phyloP scores from a whole-genome alignment of 73 alveolate species.

The Paraurostyla sp. region DNA sequence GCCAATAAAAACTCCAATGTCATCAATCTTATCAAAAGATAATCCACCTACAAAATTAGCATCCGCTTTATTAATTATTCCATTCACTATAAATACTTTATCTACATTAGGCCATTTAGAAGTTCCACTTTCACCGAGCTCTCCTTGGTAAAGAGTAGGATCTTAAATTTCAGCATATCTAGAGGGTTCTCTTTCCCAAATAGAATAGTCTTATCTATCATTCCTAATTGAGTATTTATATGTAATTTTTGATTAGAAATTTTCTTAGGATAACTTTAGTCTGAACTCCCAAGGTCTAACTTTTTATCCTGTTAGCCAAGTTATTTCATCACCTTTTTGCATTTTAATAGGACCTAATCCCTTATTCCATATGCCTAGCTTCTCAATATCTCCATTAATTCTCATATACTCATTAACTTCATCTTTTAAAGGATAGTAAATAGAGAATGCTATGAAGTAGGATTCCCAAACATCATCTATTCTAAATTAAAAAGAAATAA shows the following conservation, averaged over 20 bases:
- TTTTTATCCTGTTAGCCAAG: slow-evolving; percentile 60
- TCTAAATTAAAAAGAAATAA: slow-evolving; percentile 11
- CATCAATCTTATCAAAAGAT: slow-evolving; percentile 76
- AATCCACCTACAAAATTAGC: slow-evolving; percentile 83
- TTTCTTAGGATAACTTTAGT: slow-evolving; percentile 33
- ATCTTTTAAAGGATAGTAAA: slow-evolving; percentile 64
- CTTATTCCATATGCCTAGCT: slow-evolving; percentile 67
- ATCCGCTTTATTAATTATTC: slow-evolving; percentile 71
- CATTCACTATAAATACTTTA: slow-evolving; percentile 68
- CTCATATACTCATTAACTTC: slow-evolving; percentile 55
- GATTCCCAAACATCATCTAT: slow-evolving; percentile 78
- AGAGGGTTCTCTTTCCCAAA: slow-evolving; percentile 90
- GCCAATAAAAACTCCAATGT: slow-evolving; percentile 76
- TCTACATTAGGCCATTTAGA: slow-evolving; percentile 58
- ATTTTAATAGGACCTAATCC: slow-evolving; percentile 61
- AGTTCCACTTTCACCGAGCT: slow-evolving; percentile 33
- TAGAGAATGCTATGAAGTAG: slow-evolving; percentile 44
- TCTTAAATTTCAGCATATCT: slow-evolving; percentile 67
- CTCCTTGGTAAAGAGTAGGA: slow-evolving; percentile 21
- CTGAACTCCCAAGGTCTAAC: slow-evolving; percentile 71
- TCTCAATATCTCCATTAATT: slow-evolving; percentile 69
- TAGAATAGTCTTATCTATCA: slow-evolving; percentile 52
- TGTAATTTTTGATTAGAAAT: slow-evolving; percentile 45
- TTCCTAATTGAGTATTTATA: slow-evolving; percentile 78
- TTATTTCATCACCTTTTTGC: slow-evolving; percentile 52